A percentile compares a stretch with the other conserved stretches of the same genome.
These are phyloP conservation scores for Tripterygium wilfordii DNA, from an alignment of 177 flowering plant species.

Conservation along the genomic window DNA sequence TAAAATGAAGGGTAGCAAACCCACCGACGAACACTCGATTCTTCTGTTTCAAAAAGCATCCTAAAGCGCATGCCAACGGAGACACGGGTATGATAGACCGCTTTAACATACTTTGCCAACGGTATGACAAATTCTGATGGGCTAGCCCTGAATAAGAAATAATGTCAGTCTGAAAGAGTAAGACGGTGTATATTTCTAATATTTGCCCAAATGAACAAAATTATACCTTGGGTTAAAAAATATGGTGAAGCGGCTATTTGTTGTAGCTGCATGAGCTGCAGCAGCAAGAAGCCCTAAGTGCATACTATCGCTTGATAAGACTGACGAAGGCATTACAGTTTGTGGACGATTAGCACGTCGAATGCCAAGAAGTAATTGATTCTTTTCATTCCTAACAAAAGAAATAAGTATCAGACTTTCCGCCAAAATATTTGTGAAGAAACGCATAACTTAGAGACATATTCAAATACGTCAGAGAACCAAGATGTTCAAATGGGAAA, in stretches of 20 bases:
- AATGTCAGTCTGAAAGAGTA: conserved; percentile 3
- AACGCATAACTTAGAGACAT: no score
- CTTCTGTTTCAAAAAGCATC: conserved; percentile 93
- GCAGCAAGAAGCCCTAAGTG: conserved; percentile 97
- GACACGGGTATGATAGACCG: conserved; percentile 85
- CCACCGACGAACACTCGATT: conserved; percentile 93
- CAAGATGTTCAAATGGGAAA: no score
- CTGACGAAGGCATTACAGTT: conserved; percentile 93
- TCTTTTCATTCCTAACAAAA: conserved; percentile 77
- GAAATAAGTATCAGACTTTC: no score
- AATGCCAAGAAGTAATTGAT: conserved; percentile 82
- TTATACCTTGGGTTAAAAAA: conserved; percentile 85
- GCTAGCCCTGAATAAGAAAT: conserved; percentile 58
- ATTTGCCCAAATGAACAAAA: background rate
- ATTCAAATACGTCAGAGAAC: no score
- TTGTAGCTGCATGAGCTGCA: conserved; percentile 98
- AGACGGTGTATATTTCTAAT: background rate
- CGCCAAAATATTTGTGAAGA: no score
- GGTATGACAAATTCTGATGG: conserved; percentile 94
- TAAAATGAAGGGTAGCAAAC: conserved; percentile 3
- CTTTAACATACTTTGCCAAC: conserved; percentile 70
- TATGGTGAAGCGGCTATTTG: conserved; percentile 85
- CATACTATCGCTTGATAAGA: conserved; percentile 95
- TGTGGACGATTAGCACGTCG: conserved; percentile 88
- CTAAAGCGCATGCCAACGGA: conserved; percentile 98